These are phyloP conservation scores for Protea cynaroides DNA, from an alignment of 164 flowering plant genomes.

Conservation along the genomic window DNA sequence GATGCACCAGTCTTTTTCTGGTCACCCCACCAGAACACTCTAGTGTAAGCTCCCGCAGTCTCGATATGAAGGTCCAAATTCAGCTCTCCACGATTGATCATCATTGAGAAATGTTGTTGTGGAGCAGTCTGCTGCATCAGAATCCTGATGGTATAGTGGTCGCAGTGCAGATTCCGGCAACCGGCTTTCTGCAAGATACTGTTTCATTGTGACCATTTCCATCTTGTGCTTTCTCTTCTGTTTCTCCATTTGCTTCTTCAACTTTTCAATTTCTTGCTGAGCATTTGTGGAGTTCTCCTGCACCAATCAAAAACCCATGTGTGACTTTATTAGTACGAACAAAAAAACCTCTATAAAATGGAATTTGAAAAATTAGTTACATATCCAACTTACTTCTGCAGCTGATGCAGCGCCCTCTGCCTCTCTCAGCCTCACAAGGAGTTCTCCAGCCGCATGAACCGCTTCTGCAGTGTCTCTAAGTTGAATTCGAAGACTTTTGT, in stretches of 20 bases:
- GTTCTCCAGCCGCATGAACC: conserved; percentile 97
- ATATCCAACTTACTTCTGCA: conserved; percentile 55
- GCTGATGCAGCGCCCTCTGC: conserved; percentile 69
- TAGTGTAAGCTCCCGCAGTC: conserved; percentile 2
- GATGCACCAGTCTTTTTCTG: neutral
- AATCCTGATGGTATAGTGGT: conserved; percentile 46
- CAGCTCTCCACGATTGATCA: conserved; percentile 92
- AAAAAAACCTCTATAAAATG: too few relatives aligned
- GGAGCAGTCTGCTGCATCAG: conserved; percentile 18
- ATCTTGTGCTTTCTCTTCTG: conserved; percentile 83
- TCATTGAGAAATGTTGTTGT: conserved; percentile 30
- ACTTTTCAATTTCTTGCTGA: conserved; percentile 68
- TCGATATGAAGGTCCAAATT: conserved; percentile 71
- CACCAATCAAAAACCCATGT: conserved; percentile 3
- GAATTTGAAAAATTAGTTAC: neutral
- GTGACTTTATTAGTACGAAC: too few relatives aligned
- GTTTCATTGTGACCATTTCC: conserved; percentile 93
- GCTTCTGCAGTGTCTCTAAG: conserved; percentile 97
- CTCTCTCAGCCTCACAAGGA: conserved; percentile 86
- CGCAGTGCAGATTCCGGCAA: conserved; percentile 79
- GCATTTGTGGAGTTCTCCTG: conserved; percentile 48
- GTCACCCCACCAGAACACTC: neutral
- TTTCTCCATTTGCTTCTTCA: conserved; percentile 85
- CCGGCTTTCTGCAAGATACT: conserved; percentile 82
- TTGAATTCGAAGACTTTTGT: conserved; percentile 65